Evolutionary conservation across 257 asterid species (phyloP), one percentile per base, ranked within the genome.

Genomic region (Lavandula angustifolia): DNA sequence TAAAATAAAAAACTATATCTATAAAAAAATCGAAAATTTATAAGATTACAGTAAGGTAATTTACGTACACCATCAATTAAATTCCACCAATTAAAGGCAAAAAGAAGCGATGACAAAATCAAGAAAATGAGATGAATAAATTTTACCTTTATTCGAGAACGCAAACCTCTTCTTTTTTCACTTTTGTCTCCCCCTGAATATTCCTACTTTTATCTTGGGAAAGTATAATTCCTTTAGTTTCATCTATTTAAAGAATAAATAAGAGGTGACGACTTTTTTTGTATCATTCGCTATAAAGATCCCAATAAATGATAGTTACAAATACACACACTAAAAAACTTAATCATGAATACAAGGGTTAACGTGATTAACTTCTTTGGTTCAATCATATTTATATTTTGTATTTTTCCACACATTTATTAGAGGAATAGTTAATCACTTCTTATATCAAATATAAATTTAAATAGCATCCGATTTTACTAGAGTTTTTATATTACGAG

Each of bases 121-220:
- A 49, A 22, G 55, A 69, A 66, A 68, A 60, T 31, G 49, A 69
- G 38, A 47, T 48, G 9, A 42, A 42, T 42, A 9, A 52, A 52
- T 31, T 40, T 1, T 6, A 40, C 34, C 62, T 69, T 69, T 60
- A 61, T 61, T 60, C 73, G 14, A 43, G 6, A 48, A 13, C 27
- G 41, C 29, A 42, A 50, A 48, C 43, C 8, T n/a, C 7, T 62
- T 16, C 14, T 22, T 29, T 46, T 57, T 11, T 12, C 4, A 22
- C 40, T 64, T 48, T 46, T 16, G 3, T 56, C 11, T 3, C 50
- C 29, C 17, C 43, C 5, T 51, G 77, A 59, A 66, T 73, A 66
- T 73, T 66, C 68, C 13, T 41, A 66, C 53, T 59, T 42, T 40
- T 16, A 33, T 50, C 31, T 9, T 32, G 4, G 44, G 35, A 48